These are phyloP conservation scores for Arabis alpina DNA, from an alignment of 345 rosid genomes.

Conservation along the genomic window DNA sequence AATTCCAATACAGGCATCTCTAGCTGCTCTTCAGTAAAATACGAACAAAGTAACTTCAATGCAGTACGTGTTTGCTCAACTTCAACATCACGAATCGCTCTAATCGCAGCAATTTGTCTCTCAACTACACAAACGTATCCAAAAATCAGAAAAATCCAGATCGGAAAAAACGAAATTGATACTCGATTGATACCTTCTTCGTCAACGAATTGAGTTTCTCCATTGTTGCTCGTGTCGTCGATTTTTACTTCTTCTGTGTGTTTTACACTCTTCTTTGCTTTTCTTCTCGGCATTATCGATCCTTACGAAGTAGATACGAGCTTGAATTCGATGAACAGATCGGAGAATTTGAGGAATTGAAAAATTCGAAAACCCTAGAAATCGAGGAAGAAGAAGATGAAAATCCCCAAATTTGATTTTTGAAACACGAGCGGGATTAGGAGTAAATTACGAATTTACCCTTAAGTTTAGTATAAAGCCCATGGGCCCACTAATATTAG, in stretches of 20 bases:
- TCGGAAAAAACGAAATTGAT: too few species aligned
- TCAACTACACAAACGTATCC: slow-evolving; percentile 50
- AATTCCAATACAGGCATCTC: slow-evolving; percentile 57
- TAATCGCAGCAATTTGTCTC: slow-evolving; percentile 67
- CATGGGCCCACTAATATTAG: slow-evolving; percentile 4
- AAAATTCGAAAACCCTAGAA: slow-evolving; percentile 27
- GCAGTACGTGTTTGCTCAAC: slow-evolving; percentile 62
- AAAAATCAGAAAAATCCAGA: too few species aligned
- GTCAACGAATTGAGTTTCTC: slow-evolving; percentile 13
- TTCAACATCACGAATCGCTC: slow-evolving; percentile 76
- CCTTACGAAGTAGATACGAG: neutral
- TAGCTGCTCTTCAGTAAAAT: slow-evolving; percentile 58
- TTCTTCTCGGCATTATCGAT: slow-evolving; percentile 42
- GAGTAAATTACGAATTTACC: neutral
- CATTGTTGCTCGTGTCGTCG: neutral
- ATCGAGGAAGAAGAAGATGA: neutral
- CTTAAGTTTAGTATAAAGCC: neutral
- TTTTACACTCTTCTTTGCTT: slow-evolving; percentile 35
- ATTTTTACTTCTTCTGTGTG: slow-evolving; percentile 22
- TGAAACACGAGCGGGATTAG: too few species aligned
- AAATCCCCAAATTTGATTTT: slow-evolving; percentile 10
- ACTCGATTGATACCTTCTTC: slow-evolving; percentile 38
- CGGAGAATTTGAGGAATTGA: neutral
- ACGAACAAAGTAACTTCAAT: slow-evolving; percentile 66
- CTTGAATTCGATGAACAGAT: slow-evolving; percentile 4